Base-by-base conservation (phyloP, 257 asterid species). In the Solanum pennellii region DNA sequence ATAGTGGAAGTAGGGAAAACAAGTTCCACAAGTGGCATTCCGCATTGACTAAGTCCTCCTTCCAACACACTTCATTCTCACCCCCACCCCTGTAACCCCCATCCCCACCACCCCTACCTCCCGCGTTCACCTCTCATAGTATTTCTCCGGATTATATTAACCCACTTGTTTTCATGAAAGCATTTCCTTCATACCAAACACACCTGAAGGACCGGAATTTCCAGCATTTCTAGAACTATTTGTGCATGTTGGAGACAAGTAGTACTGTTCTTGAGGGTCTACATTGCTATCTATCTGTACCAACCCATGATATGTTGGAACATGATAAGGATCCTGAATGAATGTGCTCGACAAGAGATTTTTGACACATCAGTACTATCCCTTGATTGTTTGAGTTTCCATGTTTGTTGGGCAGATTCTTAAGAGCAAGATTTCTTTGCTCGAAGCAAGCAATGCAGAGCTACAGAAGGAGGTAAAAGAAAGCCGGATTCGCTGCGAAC, bases 371-470 rank as follows among this genome's bases (percentile, higher is more conserved):
- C 41, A 27, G 25, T 79, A 47, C 66, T 27, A 9, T 47, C 66
- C 42, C 21, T 45, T 79, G 66, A 82, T 20, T 29, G 41, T 12
- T 49, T 52, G 45, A 29, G 85, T 82, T 20, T 49, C 45, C 33
- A 31, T 80, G 69, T 82, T 49, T 82, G 71, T 47, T 11, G 85
- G 25, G 14, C 92, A 97, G 99, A 94, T 92, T 91, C 98, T 97
- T 56, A 94, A 95, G 93, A 98, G 94, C 91, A 97, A 96, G 91
- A 91, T 97, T 90, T 93, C 98, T 25, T 91, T 96, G 90, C 96
- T 96, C 65, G 99, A 97, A 91, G 94, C 95, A 89, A 97, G 98
- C 92, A 95, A 95, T 86, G 88, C 88, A 71, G 96, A 92, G 83
- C 86, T 97, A 86, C 96, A 92, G 52, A 89, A 90, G 86, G 99